Evolutionary conservation across 2,329 filamentous ascomycete species (phyloP), one percentile per base, ranked within the genome.

Genomic region (Pseudocercospora eumusae): DNA sequence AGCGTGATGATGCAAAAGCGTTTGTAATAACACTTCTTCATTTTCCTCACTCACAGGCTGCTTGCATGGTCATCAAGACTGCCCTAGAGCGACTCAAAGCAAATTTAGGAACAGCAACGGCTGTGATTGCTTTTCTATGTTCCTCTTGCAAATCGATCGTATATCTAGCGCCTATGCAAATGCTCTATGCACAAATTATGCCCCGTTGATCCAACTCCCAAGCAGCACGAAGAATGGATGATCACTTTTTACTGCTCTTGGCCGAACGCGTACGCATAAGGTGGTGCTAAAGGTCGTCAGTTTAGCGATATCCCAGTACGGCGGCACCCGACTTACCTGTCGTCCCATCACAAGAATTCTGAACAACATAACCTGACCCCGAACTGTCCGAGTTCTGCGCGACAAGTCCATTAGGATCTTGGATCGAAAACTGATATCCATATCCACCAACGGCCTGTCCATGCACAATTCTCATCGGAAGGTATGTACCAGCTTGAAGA

Each of bases 371-470:
- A 4, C 33, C 33, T 44, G 45, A 54, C 2, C 33, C 47, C 8
- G 18, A n/a, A 15, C 60, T 64, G 21, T 60, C 57, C 27, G 52
- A 33, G 36, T 57, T 53, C 21, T 59, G 47, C 11, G 57, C 60
- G 2, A 57, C 42, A 15, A 28, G 15, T 8, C 60, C 60, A 18
- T 21, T 25, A 4, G 63, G 63, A 55, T 64, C 63, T 13, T 31
- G 47, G 9, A 64, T 42, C 28, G 45, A 54, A 18, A 62, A 9
- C 10, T 31, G 20, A 47, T 33, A 64, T 23, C 47, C 54, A 20
- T 56, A 60, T 21, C 63, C 63, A 11, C 63, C 63, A 20, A 45
- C 54, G 27, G 42, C 56, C 28, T 64, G 56, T 6, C 56, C 53
- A 33, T 44, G 57, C 4, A 57, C 53, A 15, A 65, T n/a, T 13